These are phyloP conservation scores for Lasiosphaeria miniovina DNA, from an alignment of 495 filamentous ascomycete species.

Conservation along the genomic window DNA sequence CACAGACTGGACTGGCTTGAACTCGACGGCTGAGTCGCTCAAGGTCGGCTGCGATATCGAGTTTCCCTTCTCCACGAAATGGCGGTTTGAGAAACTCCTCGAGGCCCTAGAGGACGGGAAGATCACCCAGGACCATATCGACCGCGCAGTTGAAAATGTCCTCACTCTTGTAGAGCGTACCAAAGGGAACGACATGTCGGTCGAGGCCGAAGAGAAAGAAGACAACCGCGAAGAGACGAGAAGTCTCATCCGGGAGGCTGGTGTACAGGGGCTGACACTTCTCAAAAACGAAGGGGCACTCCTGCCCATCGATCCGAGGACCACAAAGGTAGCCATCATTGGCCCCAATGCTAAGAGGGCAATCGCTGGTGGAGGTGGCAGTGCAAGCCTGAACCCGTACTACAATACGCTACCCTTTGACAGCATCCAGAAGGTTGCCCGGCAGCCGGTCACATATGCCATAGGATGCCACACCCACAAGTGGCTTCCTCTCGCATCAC, in stretches of 20 bases:
- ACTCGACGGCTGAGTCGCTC: slow-evolving; percentile 68
- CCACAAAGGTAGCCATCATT: slow-evolving; percentile 67
- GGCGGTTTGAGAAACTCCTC: slow-evolving; percentile 65
- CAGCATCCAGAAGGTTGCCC: slow-evolving; percentile 47
- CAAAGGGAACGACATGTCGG: slow-evolving; percentile 58
- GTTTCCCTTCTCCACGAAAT: slow-evolving; percentile 70
- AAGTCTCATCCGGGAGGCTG: slow-evolving; percentile 64
- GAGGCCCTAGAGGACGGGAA: slow-evolving; percentile 61
- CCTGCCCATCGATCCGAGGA: slow-evolving; percentile 63
- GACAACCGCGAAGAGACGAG: slow-evolving; percentile 65
- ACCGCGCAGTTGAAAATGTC: slow-evolving; percentile 59
- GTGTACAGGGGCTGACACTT: slow-evolving; percentile 71
- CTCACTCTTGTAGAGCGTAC: slow-evolving; percentile 65
- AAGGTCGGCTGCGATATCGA: slow-evolving; percentile 75
- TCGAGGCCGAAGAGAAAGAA: slow-evolving; percentile 57
- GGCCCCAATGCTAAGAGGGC: slow-evolving; percentile 79
- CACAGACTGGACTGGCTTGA: slow-evolving; percentile 71
- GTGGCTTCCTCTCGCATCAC: slow-evolving; percentile 61
- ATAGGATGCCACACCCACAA: slow-evolving; percentile 60
- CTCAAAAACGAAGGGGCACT: slow-evolving; percentile 70
- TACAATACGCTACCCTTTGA: slow-evolving; percentile 63
- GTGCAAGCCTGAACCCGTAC: slow-evolving; percentile 74
- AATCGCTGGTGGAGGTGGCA: slow-evolving; percentile 77
- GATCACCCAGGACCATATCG: slow-evolving; percentile 47
- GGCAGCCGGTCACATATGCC: slow-evolving; percentile 50